A percentile compares a stretch with the other conserved stretches of the same genome.
Conservation (phyloP, 2,329 filamentous ascomycete species). For the Verticillium klebahnii region DNA sequence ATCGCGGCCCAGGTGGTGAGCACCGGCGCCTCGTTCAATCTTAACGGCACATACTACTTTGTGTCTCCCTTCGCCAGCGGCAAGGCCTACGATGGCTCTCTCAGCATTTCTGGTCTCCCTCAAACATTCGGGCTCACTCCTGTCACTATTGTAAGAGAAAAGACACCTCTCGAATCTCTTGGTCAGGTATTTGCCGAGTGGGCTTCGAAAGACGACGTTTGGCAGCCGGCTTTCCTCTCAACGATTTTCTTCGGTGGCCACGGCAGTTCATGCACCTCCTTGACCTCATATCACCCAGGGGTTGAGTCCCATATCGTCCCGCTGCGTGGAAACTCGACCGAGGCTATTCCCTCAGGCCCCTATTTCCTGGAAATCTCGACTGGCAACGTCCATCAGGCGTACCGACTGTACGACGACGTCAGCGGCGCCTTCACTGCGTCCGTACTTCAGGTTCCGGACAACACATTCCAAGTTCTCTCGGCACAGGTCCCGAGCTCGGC, state of each 20-base stretch:
- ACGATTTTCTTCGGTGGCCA: slow-evolving; percentile 16
- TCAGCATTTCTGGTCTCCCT: slow-evolving; percentile 13
- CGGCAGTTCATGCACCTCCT: slow-evolving; percentile 8
- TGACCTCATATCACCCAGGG: slow-evolving; percentile 4
- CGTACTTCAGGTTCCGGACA: slow-evolving; percentile 23
- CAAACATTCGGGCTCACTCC: slow-evolving; percentile 25
- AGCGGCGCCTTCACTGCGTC: slow-evolving; percentile 24
- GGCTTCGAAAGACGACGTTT: slow-evolving; percentile 22
- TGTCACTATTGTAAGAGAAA: slow-evolving; percentile 25
- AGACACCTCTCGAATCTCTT: slow-evolving; percentile 14
- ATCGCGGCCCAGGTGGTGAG: slow-evolving; percentile 17
- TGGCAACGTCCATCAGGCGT: slow-evolving; percentile 26
- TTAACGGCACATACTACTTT: slow-evolving; percentile 26
- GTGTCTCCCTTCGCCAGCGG: slow-evolving; percentile 26
- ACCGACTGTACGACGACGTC: slow-evolving; percentile 30
- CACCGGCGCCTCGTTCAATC: slow-evolving; percentile 23
- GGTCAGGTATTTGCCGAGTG: slow-evolving; percentile 22
- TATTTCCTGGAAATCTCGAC: slow-evolving; percentile 28
- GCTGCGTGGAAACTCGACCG: slow-evolving; percentile 7
- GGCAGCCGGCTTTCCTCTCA: slow-evolving; percentile 17
- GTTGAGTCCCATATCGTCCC: slow-evolving; percentile 14
- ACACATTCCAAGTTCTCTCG: slow-evolving; percentile 27
- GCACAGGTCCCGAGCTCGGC: slow-evolving; percentile 22
- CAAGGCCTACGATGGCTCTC: slow-evolving; percentile 13
- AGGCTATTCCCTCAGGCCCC: slow-evolving; percentile 24